A percentile compares a stretch with the other conserved stretches of the same genome.
These are phyloP conservation scores for Podaxis rugospora DNA, from an alignment of 768 basidiomycete species.

Conservation along the genomic window DNA sequence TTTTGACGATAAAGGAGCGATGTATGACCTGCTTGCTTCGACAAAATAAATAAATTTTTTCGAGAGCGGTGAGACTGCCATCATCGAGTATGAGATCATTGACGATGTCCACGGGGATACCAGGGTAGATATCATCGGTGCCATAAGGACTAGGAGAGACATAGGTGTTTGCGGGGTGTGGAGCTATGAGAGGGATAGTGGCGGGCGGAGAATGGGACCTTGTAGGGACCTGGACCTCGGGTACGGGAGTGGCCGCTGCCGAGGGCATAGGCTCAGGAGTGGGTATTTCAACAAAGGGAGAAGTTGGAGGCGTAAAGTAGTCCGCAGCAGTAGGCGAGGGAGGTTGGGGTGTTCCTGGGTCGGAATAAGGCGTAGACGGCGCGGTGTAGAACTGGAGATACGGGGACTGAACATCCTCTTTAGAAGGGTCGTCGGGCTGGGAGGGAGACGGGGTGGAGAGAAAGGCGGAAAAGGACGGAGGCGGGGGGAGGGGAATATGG, in stretches of 20 bases:
- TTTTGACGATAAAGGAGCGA: slow-evolving; percentile 79
- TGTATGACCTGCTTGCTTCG: slow-evolving; percentile 62
- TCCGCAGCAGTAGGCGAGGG: slow-evolving; percentile 22
- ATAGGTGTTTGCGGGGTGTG: slow-evolving; percentile 10
- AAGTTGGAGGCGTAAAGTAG: slow-evolving; percentile 35
- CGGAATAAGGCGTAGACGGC: slow-evolving; percentile 39
- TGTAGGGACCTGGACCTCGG: slow-evolving; percentile 17
- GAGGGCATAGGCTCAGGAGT: slow-evolving; percentile 18
- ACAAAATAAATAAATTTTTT: slow-evolving; percentile 89
- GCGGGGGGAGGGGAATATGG: slow-evolving; percentile 32
- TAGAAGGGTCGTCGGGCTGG: slow-evolving; percentile 20
- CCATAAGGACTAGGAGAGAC: slow-evolving; percentile 5
- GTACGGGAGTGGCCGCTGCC: slow-evolving; percentile 21
- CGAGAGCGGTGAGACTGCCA: slow-evolving; percentile 77
- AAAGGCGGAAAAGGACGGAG: slow-evolving; percentile 26
- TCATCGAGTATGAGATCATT: slow-evolving; percentile 57
- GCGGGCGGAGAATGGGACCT: slow-evolving; percentile 19
- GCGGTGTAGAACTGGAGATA: slow-evolving; percentile 41
- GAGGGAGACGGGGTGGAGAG: slow-evolving; percentile 31
- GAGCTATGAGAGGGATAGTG: slow-evolving; percentile 6
- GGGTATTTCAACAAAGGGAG: slow-evolving; percentile 26
- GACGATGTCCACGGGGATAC: slow-evolving; percentile 26
- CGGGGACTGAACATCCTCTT: slow-evolving; percentile 24
- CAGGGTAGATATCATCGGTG: slow-evolving; percentile 34
- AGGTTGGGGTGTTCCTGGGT: slow-evolving; percentile 18